Percentiles rank a stretch among this genome's conserved stretches.
Evolutionary conservation across 495 filamentous ascomycete genomes (phyloP).

Genomic region (Xylaria scruposa): DNA sequence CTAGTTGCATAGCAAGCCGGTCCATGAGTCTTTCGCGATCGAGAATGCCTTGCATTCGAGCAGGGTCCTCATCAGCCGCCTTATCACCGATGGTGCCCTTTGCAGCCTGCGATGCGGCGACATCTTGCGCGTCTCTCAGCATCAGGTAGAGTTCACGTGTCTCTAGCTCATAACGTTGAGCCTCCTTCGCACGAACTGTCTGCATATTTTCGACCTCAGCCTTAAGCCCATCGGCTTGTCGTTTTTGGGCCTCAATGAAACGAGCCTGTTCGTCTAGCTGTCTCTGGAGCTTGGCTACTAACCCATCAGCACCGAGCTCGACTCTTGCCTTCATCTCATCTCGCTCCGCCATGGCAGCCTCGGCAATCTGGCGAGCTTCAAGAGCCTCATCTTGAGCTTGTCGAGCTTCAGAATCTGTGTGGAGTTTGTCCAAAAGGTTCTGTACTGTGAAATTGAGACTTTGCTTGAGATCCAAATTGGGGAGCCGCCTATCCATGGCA

Average conservation of each 20-base stretch:
- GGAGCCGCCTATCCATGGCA: slow-evolving; percentile 94
- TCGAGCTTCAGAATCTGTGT: slow-evolving; percentile 93
- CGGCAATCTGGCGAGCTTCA: slow-evolving; percentile 88
- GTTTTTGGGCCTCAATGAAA: slow-evolving; percentile 85
- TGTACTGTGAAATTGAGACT: slow-evolving; percentile 98
- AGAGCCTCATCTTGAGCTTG: slow-evolving; percentile 89
- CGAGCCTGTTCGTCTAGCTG: slow-evolving; percentile 90
- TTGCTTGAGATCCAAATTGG: slow-evolving; percentile 96
- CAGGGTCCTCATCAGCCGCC: slow-evolving; percentile 66
- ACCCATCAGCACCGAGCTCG: slow-evolving; percentile 89
- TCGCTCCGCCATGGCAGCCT: slow-evolving; percentile 92
- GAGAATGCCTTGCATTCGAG: slow-evolving; percentile 88
- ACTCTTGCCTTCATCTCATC: slow-evolving; percentile 96
- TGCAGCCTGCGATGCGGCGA: slow-evolving; percentile 84
- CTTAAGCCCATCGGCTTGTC: slow-evolving; percentile 86
- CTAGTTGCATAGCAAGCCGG: slow-evolving; percentile 89
- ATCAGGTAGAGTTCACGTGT: slow-evolving; percentile 97
- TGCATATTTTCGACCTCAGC: slow-evolving; percentile 89
- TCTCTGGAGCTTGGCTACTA: slow-evolving; percentile 91
- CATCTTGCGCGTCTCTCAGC: slow-evolving; percentile 96
- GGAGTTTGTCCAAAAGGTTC: slow-evolving; percentile 89
- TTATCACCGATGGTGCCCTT: slow-evolving; percentile 65
- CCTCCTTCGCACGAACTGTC: slow-evolving; percentile 83
- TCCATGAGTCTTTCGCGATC: slow-evolving; percentile 92
- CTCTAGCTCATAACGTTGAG: slow-evolving; percentile 94